Conservation (phyloP, 768 basidiomycete genomes). For the Leccinellum albellum region DNA sequence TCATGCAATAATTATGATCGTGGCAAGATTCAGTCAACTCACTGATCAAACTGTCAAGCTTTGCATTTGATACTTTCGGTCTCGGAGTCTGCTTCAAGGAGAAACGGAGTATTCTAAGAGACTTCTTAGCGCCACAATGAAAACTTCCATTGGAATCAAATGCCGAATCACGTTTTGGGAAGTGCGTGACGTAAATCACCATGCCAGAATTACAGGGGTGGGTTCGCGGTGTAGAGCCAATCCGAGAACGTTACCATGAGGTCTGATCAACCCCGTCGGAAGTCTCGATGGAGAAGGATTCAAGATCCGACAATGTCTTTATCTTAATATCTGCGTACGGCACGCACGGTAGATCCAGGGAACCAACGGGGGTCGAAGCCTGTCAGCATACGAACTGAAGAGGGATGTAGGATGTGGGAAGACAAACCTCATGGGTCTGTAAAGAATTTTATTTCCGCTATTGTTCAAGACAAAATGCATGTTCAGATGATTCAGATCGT, state of each 20-base stretch:
- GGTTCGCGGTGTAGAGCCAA: not conserved
- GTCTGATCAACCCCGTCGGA: not conserved
- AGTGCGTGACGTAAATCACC: slow-evolving; percentile 5
- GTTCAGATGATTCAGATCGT: not conserved
- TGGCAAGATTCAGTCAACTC: not conserved
- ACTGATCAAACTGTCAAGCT: not conserved
- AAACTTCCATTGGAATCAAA: slow-evolving; percentile 13
- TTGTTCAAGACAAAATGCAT: not conserved
- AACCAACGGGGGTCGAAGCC: not conserved
- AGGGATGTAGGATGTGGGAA: not conserved
- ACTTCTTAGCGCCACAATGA: not conserved
- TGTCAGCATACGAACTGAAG: not conserved
- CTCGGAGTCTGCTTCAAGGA: not conserved
- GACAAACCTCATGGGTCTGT: not conserved
- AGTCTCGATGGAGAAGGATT: not conserved
- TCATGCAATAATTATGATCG: not conserved
- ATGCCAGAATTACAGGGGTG: not conserved
- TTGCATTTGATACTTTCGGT: not conserved
- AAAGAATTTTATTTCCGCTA: not conserved
- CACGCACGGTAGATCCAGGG: not conserved
- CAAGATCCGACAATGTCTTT: not conserved
- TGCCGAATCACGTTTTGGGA: not conserved
- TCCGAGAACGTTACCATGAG: not conserved
- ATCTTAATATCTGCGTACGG: not conserved
- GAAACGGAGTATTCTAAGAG: not conserved